Evolutionary conservation across 169 alveolate genomes (phyloP).

Genomic region (Hepatocystis sp.): DNA sequence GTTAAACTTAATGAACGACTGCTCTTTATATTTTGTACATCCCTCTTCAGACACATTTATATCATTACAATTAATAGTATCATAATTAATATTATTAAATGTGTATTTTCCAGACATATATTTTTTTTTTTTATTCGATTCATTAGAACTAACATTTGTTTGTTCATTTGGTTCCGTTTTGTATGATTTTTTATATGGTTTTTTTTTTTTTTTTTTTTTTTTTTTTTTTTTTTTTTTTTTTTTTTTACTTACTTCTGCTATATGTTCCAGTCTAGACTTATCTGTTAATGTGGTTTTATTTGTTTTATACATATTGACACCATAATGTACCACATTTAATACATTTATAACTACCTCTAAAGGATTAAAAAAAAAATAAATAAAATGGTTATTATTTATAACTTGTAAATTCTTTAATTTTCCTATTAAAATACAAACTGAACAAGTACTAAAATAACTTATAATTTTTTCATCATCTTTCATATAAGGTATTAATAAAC

Average conservation of each 20-base stretch:
- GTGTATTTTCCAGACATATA: no score
- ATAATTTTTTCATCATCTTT: slow-evolving; percentile 57
- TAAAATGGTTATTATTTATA: slow-evolving; percentile 31
- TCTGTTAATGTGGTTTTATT: background rate
- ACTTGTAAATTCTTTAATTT: slow-evolving; percentile 15
- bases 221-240: no score
- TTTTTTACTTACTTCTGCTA: background rate
- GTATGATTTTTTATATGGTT: background rate
- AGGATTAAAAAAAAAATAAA: slow-evolving; percentile 59
- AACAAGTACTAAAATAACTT: slow-evolving; percentile 43
- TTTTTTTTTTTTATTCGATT: background rate
- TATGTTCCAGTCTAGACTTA: background rate
- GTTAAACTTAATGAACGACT: no score
- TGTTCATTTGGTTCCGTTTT: background rate
- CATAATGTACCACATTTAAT: background rate
- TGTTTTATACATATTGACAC: no score
- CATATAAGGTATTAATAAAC: slow-evolving; percentile 61
- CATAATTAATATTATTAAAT: no score
- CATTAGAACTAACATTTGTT: background rate
- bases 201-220: no score
- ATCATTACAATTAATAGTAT: no score
- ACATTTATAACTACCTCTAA: slow-evolving; percentile 33
- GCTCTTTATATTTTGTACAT: no score
- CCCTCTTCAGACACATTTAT: no score
- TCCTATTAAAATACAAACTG: slow-evolving; percentile 40